A percentile compares a stretch with the other conserved stretches of the same genome.
phyloP scores from a whole-genome alignment of 495 filamentous ascomycete species.

The Penicillium taxi region DNA sequence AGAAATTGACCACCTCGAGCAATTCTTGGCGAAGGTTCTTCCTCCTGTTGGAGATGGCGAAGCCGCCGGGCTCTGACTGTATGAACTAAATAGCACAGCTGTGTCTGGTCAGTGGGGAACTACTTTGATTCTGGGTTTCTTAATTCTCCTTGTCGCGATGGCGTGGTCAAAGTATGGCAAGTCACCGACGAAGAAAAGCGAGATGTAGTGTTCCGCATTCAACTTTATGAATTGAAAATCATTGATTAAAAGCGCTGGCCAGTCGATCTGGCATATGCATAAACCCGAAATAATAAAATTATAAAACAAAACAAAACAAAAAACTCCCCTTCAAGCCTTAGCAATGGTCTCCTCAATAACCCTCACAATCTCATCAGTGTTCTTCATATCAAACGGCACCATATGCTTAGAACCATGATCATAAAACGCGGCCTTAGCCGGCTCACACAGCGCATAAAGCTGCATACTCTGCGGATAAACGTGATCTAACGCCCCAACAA shows the following conservation, averaged over 20 bases:
- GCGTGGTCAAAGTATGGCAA: constrained; percentile 17
- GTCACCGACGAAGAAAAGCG: too few species aligned
- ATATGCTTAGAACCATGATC: constrained; percentile 35
- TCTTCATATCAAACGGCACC: constrained; percentile 34
- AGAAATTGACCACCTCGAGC: constrained; percentile 80
- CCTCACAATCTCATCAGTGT: constrained; percentile 25
- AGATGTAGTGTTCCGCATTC: too few species aligned
- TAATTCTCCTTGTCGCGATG: constrained; percentile 46
- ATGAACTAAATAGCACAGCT: constrained; percentile 6
- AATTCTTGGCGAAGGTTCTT: constrained; percentile 57
- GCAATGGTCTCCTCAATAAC: constrained; percentile 26
- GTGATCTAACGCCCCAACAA: constrained; percentile 31
- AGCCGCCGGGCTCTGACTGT: constrained; percentile 44
- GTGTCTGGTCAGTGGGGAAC: constrained; percentile 10
- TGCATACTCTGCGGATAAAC: constrained; percentile 23
- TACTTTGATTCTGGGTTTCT: constrained; percentile 31
- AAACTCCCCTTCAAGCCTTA: constrained; percentile 11
- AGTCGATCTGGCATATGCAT: too few species aligned
- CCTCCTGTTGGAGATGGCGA: constrained; percentile 48
- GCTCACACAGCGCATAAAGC: constrained; percentile 31
- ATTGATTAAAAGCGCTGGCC: too few species aligned
- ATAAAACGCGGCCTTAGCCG: constrained; percentile 25
- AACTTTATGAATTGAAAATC: too few species aligned
- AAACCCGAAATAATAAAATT: not conserved
- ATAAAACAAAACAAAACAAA: constrained; percentile 3